phyloP scores from a whole-genome alignment of 106 monocot genomes.

The Dendrobium huoshanense region DNA sequence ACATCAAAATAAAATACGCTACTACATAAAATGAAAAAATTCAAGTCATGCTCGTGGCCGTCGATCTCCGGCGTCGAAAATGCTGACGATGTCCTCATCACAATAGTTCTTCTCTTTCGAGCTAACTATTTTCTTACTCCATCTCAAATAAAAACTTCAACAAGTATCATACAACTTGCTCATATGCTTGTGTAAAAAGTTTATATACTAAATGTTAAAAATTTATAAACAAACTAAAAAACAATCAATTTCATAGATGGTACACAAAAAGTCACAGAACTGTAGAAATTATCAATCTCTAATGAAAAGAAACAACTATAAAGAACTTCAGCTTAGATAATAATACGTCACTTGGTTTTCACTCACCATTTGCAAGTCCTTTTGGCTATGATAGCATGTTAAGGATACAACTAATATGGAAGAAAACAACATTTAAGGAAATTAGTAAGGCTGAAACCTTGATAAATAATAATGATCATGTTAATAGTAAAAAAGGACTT shows the following conservation, averaged over 20 bases:
- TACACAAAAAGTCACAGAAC: background rate
- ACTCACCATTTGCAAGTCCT: background rate
- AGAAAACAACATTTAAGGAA: background rate
- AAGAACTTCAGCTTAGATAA: background rate
- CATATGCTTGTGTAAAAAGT: background rate
- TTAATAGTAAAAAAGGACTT: background rate
- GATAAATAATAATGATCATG: background rate
- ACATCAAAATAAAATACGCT: too few species aligned
- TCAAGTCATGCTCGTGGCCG: too few species aligned
- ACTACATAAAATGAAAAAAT: too few species aligned
- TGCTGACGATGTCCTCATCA: too few species aligned
- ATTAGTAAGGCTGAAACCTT: background rate
- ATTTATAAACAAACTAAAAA: background rate
- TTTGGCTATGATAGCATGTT: background rate
- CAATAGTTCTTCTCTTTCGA: background rate
- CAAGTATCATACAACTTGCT: background rate
- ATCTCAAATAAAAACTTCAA: conserved; percentile 1
- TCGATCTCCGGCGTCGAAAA: too few species aligned
- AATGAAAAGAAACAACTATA: background rate
- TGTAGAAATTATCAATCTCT: background rate
- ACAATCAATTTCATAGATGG: background rate
- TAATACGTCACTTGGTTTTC: background rate
- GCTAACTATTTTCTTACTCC: background rate
- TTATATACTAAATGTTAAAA: background rate
- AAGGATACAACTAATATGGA: background rate